phyloP scores from a whole-genome alignment of 1,284 basidiomycete species.

The Ganoderma sinense region DNA sequence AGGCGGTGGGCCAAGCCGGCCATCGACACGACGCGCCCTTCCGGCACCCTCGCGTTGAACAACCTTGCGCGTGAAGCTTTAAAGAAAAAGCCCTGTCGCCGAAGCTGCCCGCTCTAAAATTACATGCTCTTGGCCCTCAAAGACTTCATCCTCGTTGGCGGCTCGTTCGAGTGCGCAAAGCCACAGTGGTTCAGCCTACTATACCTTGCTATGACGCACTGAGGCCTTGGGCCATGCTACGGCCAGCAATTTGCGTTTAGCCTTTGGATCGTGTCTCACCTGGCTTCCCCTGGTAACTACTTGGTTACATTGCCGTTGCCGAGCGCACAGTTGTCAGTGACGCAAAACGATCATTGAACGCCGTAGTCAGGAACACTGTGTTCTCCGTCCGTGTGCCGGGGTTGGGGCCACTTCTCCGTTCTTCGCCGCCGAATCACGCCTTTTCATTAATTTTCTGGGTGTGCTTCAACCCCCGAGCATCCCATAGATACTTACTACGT shows the following conservation, averaged over 20 bases:
- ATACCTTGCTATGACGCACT: no score
- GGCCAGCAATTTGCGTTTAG: neutral
- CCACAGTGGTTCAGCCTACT: neutral
- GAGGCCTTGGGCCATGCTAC: neutral
- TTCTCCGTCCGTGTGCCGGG: neutral
- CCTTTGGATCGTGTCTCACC: neutral
- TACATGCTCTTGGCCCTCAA: neutral
- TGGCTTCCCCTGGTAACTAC: neutral
- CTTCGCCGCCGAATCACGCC: neutral
- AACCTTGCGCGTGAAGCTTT: neutral
- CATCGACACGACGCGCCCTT: neutral
- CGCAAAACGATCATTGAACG: neutral
- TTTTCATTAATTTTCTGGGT: neutral
- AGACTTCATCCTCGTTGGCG: no score
- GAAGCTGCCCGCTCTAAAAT: neutral
- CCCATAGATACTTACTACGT: neutral
- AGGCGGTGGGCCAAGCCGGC: neutral
- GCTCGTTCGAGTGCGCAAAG: neutral
- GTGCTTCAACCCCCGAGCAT: neutral
- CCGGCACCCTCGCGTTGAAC: neutral
- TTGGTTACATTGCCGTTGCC: neutral
- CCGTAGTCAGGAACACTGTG: neutral
- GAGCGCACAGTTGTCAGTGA: neutral
- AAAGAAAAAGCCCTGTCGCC: neutral
- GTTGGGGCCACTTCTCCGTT: neutral